A percentile compares a stretch with the other conserved stretches of the same genome.
phyloP scores from a whole-genome alignment of 805 yeast species.

The Candida oleophila region DNA sequence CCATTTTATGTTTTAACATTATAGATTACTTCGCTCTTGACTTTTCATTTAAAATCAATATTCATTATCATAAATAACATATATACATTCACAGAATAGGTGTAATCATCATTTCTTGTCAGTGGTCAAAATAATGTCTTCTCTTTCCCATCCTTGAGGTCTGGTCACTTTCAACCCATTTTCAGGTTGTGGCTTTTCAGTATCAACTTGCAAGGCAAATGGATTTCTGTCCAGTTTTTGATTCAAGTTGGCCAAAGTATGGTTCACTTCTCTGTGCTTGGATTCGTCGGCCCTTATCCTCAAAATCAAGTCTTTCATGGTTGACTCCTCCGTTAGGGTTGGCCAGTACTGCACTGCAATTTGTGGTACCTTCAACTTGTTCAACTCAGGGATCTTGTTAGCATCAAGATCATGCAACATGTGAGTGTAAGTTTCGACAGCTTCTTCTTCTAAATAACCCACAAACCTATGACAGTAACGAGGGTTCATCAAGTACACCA shows the following conservation, averaged over 20 bases:
- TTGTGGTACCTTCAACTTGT: constrained; percentile 47
- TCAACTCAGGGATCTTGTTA: constrained; percentile 51
- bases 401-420: constrained; percentile 51
- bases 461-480: constrained; percentile 71
- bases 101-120: not conserved
- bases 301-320: constrained; percentile 58
- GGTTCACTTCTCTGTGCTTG: constrained; percentile 77
- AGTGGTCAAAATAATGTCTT: constrained; percentile 24
- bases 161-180: constrained; percentile 31
- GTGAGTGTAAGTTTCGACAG: constrained; percentile 67
- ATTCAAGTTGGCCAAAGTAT: constrained; percentile 65
- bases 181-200: constrained; percentile 37
- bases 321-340: constrained; percentile 46
- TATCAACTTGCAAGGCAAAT: constrained; percentile 48
- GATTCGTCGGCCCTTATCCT: constrained; percentile 76
- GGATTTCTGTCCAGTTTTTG: constrained; percentile 63
- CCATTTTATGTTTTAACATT: too few species aligned
- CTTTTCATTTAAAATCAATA: not conserved
- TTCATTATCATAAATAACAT: not conserved
- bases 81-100: not conserved
- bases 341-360: constrained; percentile 68
- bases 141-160: constrained; percentile 42
- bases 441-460: constrained; percentile 77
- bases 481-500: constrained; percentile 58
- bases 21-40: not conserved